Evolutionary conservation across 2,329 filamentous ascomycete species (phyloP), one percentile per base, ranked within the genome.

Genomic region (Metarhizium rileyi): DNA sequence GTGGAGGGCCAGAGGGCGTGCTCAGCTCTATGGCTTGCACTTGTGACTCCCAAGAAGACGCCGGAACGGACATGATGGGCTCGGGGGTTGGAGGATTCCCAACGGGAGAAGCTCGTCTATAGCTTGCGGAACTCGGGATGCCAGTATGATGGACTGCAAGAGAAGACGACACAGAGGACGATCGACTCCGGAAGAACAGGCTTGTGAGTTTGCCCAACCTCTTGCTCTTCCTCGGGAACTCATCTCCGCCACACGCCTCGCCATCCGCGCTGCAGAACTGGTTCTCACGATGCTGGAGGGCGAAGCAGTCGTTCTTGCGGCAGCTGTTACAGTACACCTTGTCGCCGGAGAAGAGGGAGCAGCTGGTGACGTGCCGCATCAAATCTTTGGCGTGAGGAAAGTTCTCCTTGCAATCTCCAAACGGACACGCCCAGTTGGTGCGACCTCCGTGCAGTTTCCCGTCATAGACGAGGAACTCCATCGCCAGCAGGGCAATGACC

Each of bases 271-370:
- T 23, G 40, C n/a, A 43, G 22, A 23, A 23, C 22, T 27, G 16
- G 18, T 20, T 20, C 22, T 43, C 8, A 5, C 40, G 6, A 23
- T 16, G n/a, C 12, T 43, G 18, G 18, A 43, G 14, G 7, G 28
- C 18, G 14, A 46, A 46, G 33, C 44, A 46, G 44, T 46, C 44
- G 28, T 48, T 8, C 22, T 27, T 48, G 33, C 46, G 33, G 36
- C 46, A 41, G 33, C 46, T 30, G 12, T 42, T 48, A 22, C 33
- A 48, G 46, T 42, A 66, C 28, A 46, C 44, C 44, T 22, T 46
- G 44, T 33, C 44, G 28, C 44, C 33, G 1, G 44, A 35, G 27
- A 35, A 46, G n/a, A 20, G 25, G 7, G 44, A 18, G 27, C 44
- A 46, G 44, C 14, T 5, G 5, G 40, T 20, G 23, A 43, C 40